Conservation (phyloP, 805 yeast genomes). For the Ogataea nakhonphanomensis region DNA sequence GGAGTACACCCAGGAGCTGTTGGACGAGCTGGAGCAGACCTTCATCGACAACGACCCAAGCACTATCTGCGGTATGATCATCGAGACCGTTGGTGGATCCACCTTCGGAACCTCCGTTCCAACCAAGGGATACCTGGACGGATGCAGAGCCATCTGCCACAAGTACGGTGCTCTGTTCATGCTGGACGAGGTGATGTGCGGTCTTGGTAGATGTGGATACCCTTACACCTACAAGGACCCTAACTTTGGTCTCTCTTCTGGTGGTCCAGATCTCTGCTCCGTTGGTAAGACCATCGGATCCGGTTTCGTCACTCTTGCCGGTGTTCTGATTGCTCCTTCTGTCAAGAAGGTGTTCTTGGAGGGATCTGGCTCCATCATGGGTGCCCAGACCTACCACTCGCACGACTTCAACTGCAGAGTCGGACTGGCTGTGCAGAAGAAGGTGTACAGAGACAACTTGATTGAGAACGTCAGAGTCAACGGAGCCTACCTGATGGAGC, state of each 20-base stretch:
- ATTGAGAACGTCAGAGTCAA: conserved; percentile 41
- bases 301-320: conserved; percentile 49
- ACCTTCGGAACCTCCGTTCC: conserved; percentile 45
- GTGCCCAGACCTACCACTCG: conserved; percentile 52
- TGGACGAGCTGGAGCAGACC: conserved; percentile 40
- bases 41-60: conserved; percentile 42
- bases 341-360: conserved; percentile 36
- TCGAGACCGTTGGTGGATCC: conserved; percentile 47
- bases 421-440: conserved; percentile 45
- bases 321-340: conserved; percentile 40
- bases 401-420: conserved; percentile 46
- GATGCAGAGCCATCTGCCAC: conserved; percentile 44
- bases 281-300: conserved; percentile 49
- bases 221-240: conserved; percentile 40
- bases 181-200: conserved; percentile 58
- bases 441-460: conserved; percentile 31
- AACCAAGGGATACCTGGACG: conserved; percentile 45
- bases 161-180: conserved; percentile 49
- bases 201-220: conserved; percentile 49
- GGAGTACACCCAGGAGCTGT: conserved; percentile 36
- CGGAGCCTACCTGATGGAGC: conserved; percentile 42
- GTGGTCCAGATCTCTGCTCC: conserved; percentile 47
- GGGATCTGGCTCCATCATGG: conserved; percentile 40
- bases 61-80: conserved; percentile 40
- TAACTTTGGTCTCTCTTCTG: conserved; percentile 41